Evolutionary conservation across 345 rosid genomes (phyloP).

Genomic region (Aurinia saxatilis): DNA sequence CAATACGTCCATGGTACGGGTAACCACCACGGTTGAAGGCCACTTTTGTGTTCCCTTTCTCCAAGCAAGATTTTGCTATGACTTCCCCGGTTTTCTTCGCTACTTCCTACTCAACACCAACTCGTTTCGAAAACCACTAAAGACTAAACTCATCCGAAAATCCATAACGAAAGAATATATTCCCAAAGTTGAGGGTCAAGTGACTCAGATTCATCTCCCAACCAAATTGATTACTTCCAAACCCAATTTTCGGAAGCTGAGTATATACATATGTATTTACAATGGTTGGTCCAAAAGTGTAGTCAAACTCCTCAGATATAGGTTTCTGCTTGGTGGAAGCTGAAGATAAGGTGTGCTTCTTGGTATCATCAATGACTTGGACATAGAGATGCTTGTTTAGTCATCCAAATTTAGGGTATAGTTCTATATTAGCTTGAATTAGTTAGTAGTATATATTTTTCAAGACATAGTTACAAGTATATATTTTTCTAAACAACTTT

Average conservation of each 20-base stretch:
- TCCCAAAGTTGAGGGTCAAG: no score
- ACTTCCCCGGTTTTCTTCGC: constrained; percentile 79
- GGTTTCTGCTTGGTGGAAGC: constrained; percentile 83
- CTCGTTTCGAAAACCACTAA: neutral
- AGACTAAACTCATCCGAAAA: no score
- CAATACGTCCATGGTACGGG: constrained; percentile 83
- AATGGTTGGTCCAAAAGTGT: constrained; percentile 65
- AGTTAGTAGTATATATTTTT: no score
- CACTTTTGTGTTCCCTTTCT: constrained; percentile 82
- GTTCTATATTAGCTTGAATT: no score
- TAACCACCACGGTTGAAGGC: constrained; percentile 92
- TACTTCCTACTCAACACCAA: constrained; percentile 59
- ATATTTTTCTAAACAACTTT: no score
- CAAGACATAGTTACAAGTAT: no score
- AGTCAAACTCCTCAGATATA: constrained; percentile 53
- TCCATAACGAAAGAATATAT: no score
- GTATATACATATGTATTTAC: constrained; percentile 37
- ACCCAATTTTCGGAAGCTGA: no score
- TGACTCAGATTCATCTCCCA: no score
- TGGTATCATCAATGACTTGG: constrained; percentile 92
- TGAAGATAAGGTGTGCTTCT: constrained; percentile 95
- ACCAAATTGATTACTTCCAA: no score
- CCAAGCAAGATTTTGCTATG: constrained; percentile 78
- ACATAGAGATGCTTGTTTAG: constrained; percentile 88
- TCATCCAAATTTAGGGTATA: no score